phyloP scores from a whole-genome alignment of 192 early-diverging fungal species.

The Coemansia sp. region DNA sequence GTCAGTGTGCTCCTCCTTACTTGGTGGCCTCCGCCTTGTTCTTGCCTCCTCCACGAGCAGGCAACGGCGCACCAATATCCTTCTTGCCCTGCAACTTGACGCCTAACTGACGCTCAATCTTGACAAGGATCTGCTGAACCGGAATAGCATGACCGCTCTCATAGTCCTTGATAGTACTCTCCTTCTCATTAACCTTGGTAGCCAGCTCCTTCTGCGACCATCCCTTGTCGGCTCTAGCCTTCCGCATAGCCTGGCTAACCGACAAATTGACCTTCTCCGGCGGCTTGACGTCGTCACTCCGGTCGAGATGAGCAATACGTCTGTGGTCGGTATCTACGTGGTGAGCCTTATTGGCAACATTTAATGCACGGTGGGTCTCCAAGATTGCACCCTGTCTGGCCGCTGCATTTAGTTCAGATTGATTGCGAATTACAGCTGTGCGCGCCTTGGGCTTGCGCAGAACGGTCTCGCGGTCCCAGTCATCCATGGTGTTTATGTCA shows the following conservation, averaged over 20 bases:
- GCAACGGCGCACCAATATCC: conserved; percentile 65
- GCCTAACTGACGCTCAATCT: conserved; percentile 86
- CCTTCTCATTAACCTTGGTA: conserved; percentile 90
- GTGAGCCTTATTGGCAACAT: conserved; percentile 61
- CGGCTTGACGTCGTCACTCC: conserved; percentile 80
- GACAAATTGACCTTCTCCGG: conserved; percentile 67
- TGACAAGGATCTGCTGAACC: conserved; percentile 87
- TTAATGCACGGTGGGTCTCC: conserved; percentile 9
- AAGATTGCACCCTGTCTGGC: conserved; percentile 21
- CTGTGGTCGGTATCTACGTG: conserved; percentile 66
- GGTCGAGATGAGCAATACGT: conserved; percentile 83
- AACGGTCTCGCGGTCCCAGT: conserved; percentile 11
- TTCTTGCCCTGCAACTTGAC: conserved; percentile 82
- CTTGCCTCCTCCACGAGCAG: conserved; percentile 26
- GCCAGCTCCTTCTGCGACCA: conserved; percentile 90
- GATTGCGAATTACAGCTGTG: neutral
- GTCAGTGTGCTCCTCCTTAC: neutral
- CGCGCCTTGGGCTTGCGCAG: conserved; percentile 21
- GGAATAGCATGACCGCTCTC: conserved; percentile 84
- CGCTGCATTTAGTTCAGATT: conserved; percentile 20
- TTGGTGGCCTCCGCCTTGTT: neutral
- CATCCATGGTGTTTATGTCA: neutral
- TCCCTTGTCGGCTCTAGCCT: conserved; percentile 73
- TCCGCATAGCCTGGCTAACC: conserved; percentile 81
- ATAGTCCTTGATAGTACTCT: conserved; percentile 87